A percentile compares a stretch with the other conserved stretches of the same genome.
These are phyloP conservation scores for Ramaria sp. DNA, from an alignment of 768 basidiomycete species.

Conservation along the genomic window DNA sequence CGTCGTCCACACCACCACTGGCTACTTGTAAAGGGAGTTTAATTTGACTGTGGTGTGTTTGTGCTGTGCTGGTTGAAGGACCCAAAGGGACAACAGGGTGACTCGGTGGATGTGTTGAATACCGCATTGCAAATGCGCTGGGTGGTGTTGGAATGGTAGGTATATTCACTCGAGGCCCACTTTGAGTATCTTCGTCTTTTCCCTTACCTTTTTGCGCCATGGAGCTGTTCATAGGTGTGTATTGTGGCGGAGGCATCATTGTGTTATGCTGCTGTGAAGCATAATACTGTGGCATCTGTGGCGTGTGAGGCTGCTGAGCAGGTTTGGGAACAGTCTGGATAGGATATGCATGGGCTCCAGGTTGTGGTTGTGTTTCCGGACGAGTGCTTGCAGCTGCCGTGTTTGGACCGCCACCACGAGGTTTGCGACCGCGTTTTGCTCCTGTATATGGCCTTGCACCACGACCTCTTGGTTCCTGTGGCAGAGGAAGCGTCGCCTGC, in stretches of 20 bases:
- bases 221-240: neutral
- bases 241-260: slow-evolving; percentile 3
- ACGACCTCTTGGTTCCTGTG: neutral
- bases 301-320: neutral
- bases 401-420: slow-evolving; percentile 24
- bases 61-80: neutral
- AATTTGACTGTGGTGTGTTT: neutral
- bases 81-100: slow-evolving; percentile 7
- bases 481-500: neutral
- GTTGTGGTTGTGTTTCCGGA: neutral
- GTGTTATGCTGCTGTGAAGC: neutral
- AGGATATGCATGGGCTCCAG: slow-evolving; percentile 2
- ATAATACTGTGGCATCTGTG: neutral
- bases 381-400: slow-evolving; percentile 14
- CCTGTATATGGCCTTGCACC: slow-evolving; percentile 16
- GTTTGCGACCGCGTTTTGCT: slow-evolving; percentile 38
- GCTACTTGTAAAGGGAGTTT: neutral
- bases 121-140: neutral
- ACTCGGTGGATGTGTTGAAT: neutral
- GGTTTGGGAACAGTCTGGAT: neutral
- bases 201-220: slow-evolving; percentile 1
- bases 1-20: slow-evolving; percentile 31
- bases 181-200: neutral
- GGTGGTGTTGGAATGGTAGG: neutral
- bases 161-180: neutral